Base-by-base conservation (phyloP, 441 rosid species). In the Euphorbia schlechtendalii region DNA sequence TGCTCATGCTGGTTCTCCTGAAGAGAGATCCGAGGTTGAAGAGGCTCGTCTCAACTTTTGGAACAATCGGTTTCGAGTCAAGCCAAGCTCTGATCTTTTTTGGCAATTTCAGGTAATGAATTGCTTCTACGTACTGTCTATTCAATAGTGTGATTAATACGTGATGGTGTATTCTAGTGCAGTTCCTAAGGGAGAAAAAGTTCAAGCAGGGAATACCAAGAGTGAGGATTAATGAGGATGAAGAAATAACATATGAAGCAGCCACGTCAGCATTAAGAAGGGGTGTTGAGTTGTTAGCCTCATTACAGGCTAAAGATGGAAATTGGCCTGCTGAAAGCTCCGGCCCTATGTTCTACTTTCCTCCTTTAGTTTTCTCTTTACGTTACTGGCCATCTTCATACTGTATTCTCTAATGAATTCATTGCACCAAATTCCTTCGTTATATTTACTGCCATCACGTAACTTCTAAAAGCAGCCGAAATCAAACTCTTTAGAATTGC, bases 301-400 rank as follows among this genome's bases (percentile, higher is more conserved):
- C 58, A 0, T 25, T 54, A 34, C 58, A 54, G 3, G 58, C 58
- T 24, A 54, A 14, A 14, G 58, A 54, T 25, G 58, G 58, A 13
- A 89, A 83, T 22, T 87, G 91, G 91, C 83, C 86, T 1, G 87
- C 91, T 5, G 89, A 82, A 58, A 80, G 75, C 38, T 43, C 91
- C 21, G 90, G 88, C 3, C 75, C 80, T 8, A 32, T 81, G 53
- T 83, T 76, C 66, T 83, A 70, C 55, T 69, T 66, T 11, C 79
- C 82, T 28, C 84, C 82, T 14, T 28, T 78, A 77, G 83, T 81
- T 0, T 68, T 85, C 75, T 63, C 66, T 83, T 10, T 81, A 83
- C 63, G 78, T 83, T 52, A 86, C 85, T 5, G 83, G 86, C 2
- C 74, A 82, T 49, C 86, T 86, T n/a, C 67, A 77, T 34, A 8